Conservation (phyloP, 2,329 filamentous ascomycete species). For the Diaporthe sp. region DNA sequence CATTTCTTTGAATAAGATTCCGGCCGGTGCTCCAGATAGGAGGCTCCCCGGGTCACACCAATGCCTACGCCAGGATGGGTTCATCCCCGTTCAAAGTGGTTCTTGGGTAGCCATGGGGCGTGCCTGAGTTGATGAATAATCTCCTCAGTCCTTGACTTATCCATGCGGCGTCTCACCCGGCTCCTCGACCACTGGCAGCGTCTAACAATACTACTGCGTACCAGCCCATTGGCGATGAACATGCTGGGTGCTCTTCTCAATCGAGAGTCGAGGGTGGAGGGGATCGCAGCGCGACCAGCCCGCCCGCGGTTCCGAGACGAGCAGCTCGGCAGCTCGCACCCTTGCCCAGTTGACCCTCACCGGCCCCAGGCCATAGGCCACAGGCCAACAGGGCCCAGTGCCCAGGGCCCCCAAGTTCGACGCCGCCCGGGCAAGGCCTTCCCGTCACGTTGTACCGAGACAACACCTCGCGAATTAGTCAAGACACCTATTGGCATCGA, state of each 20-base stretch:
- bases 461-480: conserved; percentile 30
- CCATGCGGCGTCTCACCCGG: background rate
- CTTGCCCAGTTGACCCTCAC: conserved; percentile 9
- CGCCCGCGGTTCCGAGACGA: conserved; percentile 30
- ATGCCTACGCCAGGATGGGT: conserved; percentile 29
- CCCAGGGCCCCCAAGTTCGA: conserved; percentile 15
- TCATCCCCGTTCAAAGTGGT: conserved; percentile 36
- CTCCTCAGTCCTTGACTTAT: conserved; percentile 15
- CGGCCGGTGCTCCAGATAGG: conserved; percentile 18
- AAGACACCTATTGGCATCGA: conserved; percentile 24
- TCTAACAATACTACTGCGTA: background rate
- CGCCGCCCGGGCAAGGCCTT: conserved; percentile 25
- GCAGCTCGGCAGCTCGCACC: conserved; percentile 13
- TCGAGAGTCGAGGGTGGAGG: background rate
- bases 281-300: conserved; percentile 22
- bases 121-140: conserved; percentile 35
- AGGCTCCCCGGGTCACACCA: conserved; percentile 28
- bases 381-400: background rate
- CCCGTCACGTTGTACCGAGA: conserved; percentile 36
- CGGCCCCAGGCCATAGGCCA: conserved; percentile 16
- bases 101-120: conserved; percentile 9
- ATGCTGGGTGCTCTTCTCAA: background rate
- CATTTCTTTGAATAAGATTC: background rate
- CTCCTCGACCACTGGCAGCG: background rate
- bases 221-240: background rate